Evolutionary conservation across 768 basidiomycete species (phyloP), one percentile per base, ranked within the genome.

Genomic region (Suillus sp.): DNA sequence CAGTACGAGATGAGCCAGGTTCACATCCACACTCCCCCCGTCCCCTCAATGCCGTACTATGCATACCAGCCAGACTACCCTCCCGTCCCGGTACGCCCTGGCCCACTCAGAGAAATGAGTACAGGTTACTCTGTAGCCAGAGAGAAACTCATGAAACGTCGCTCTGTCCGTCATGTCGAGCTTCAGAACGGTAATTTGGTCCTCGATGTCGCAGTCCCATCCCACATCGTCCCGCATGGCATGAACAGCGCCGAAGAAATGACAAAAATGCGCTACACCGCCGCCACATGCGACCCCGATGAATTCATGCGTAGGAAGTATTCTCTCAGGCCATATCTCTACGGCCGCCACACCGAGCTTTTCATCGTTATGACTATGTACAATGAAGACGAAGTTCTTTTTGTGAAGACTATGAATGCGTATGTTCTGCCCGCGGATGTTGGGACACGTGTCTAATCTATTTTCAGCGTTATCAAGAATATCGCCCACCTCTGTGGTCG

Each of bases 361-460:
- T 95, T 96, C 78, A 93, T 97, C 68, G 94, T 96, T 47, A 92
- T 96, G 87, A 96, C 95, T 50, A 96, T 96, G 93, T 93, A 93
- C 75, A 96, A 96, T 73, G 95, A 97, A 78, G 92, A 93, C 71
- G 91, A 93, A 71, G 79, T 88, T 10, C 79, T 92, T 32, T 93
- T 93, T 73, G 80, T 80, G 71, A 84, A 82, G 71, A 95, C 92
- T 13, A 93, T 95, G 90, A 93, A 93, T 68, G 86, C 91, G 88
- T 90, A 70, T 70, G 89, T 81, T 48, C 47, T 27, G 5, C 27
- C 59, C 50, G 61, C 48, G 7, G 14, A 60, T 20, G 27, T 42
- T 34, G 38, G 25, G 37, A 62, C 65, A 51, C 50, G 60, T 56
- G 16, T 37, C 37, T 66, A 62, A 65, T 62, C 55, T 63, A 53